Evolutionary conservation across 345 rosid species (phyloP), one percentile per base, ranked within the genome.

Genomic region (Theobroma cacao): DNA sequence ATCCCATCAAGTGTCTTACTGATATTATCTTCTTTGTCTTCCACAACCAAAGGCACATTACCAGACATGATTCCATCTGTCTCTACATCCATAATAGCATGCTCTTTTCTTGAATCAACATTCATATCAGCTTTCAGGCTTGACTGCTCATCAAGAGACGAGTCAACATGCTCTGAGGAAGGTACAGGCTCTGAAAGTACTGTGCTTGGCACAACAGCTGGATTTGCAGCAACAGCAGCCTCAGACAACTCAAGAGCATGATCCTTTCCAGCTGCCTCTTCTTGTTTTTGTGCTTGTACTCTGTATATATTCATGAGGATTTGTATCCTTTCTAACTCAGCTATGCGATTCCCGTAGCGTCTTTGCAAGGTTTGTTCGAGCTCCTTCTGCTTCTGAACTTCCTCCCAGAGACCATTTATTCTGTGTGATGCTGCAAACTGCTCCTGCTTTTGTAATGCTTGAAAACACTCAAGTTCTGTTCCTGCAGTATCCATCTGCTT

Each of bases 391-490:
- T 94, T 97, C 82, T 89, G 85, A 66, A 97, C 96, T 81, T 93
- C 98, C 81, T 89, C 98, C 90, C 94, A 85, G 64, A 97, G 82
- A 79, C 87, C 84, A 80, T 88, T 90, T 75, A 94, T 90, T 84
- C 99, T 88, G 81, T 87, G 91, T 53, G 93, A 82, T 38, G 98
- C 98, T 52, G 98, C 97, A 77, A 90, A 73, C 72, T 94, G 95
- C 78, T 97, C 99, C 84, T 94, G 99, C 86, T 92, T 96, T 84
- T 97, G 96, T 79, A 94, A 89, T 60, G 91, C 93, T 85, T 84
- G 92, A 81, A 93, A 97, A 80, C 98, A 97, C 82, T 93, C 97
- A 0, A 97, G 92, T 78, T 97, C 98, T 34, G 97, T 97, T 80
- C 93, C 88, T 61, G 98, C 91, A 77, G 89, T 86, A 78, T 94